A percentile compares a stretch with the other conserved stretches of the same genome.
phyloP scores from a whole-genome alignment of 164 flowering plant species.

The Vitis vinifera region ASM3070453v1 NC_081808.1:1637501-1638000 shows the following conservation, averaged over 20 bases:
- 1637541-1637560: slow-evolving; percentile 68
- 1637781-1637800: neutral
- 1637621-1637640: slow-evolving; percentile 66
- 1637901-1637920: too few relatives aligned
- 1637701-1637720: slow-evolving; percentile 82
- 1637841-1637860: too few relatives aligned
- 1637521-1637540: slow-evolving; percentile 44
- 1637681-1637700: slow-evolving; percentile 62
- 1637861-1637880: too few relatives aligned
- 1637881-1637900: too few relatives aligned
- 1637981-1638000: too few relatives aligned
- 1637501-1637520: slow-evolving; percentile 60
- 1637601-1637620: slow-evolving; percentile 59
- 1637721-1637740: slow-evolving; percentile 82
- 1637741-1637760: slow-evolving; percentile 39
- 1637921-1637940: too few relatives aligned
- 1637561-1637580: slow-evolving; percentile 29
- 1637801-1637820: neutral
- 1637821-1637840: neutral
- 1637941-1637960: too few relatives aligned
- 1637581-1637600: slow-evolving; percentile 40
- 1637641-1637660: slow-evolving; percentile 77
- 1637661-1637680: slow-evolving; percentile 39
- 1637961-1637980: too few relatives aligned
- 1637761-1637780: neutral